Base-by-base conservation (phyloP, 208 protist species). In the Trypanosoma rangeli region DNA sequence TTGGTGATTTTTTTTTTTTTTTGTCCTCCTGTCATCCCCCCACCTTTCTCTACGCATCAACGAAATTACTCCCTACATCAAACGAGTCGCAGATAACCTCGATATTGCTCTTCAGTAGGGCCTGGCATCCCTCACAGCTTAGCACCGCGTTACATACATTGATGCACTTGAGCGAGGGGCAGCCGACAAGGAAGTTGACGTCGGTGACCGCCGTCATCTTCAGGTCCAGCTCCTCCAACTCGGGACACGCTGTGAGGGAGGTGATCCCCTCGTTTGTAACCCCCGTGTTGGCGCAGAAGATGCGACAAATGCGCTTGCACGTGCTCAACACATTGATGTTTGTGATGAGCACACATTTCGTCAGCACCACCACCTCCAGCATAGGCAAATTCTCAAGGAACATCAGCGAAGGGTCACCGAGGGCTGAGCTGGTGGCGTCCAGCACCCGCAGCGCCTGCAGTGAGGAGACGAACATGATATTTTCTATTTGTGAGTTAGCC, bases 281-380 rank as follows among this genome's bases (percentile, higher is more conserved):
- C 15, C 77, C 74, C 42, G 86, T 90, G 28, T 74, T 62, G 13
- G 79, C 76, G 63, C 89, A 90, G 50, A 92, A 84, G 50, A 92
- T 85, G 54, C 86, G 89, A 12, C 76, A 76, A 31, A 94, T 92
- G 35, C 80, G 74, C 2, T 86, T 84, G 74, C 89, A 94, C 15
- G 74, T 87, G n/a, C 70, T 73, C 29, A 94, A 76, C 18, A 90
- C 86, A 77, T 94, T 94, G 18, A 94, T 73, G 66, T 88, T 83
- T 22, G 86, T 85, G 39, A 94, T 85, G 68, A 83, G 80, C 46
- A 85, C 64, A 49, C 89, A 92, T 29, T 76, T 79, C 13, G 81
- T 89, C 28, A 94, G 69, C 3, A 94, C 78, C 22, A 92, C 84
- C 37, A 86, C 90, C 24, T 92, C 86, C 35, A 94, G 74, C 72